A percentile compares a stretch with the other conserved stretches of the same genome.
phyloP scores from a whole-genome alignment of 345 rosid species.

The Turnera subulata region DNA sequence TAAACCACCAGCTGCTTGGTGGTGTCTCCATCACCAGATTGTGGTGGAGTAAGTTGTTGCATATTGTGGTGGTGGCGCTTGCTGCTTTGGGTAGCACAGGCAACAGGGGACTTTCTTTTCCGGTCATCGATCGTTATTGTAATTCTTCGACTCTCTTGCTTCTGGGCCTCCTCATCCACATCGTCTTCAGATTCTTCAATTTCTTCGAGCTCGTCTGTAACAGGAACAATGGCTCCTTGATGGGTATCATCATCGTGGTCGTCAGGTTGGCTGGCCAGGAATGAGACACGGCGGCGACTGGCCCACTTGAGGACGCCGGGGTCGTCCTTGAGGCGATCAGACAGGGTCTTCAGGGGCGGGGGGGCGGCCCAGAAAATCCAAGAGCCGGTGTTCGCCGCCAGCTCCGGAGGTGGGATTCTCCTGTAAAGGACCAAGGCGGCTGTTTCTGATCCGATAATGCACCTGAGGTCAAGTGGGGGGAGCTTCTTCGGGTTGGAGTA shows the following conservation, averaged over 20 bases:
- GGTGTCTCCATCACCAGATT: conserved; percentile 24
- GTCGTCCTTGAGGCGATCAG: conserved; percentile 38
- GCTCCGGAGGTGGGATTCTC: conserved; percentile 49
- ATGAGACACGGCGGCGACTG: conserved; percentile 53
- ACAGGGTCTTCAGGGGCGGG: conserved; percentile 25
- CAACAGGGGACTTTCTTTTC: conserved; percentile 9
- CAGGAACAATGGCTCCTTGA: background rate
- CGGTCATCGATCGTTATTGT: background rate
- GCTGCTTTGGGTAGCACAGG: background rate
- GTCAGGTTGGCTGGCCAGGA: conserved; percentile 15
- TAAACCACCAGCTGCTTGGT: conserved; percentile 36
- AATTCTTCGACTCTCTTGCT: background rate
- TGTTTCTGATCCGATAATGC: conserved; percentile 37
- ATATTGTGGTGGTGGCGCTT: background rate
- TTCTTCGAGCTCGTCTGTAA: conserved; percentile 11
- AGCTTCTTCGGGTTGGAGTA: conserved; percentile 25
- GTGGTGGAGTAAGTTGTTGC: conserved; percentile 27
- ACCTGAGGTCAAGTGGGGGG: conserved; percentile 74
- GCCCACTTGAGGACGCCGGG: conserved; percentile 72
- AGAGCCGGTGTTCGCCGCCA: conserved; percentile 34
- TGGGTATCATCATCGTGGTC: background rate
- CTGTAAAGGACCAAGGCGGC: conserved; percentile 65
- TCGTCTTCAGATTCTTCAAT: conserved; percentile 2
- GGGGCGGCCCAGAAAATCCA: conserved; percentile 65
- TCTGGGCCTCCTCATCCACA: background rate